Evolutionary conservation across 306 rosid species (phyloP).

Genomic region (Echinosophora koreensis): DNA sequence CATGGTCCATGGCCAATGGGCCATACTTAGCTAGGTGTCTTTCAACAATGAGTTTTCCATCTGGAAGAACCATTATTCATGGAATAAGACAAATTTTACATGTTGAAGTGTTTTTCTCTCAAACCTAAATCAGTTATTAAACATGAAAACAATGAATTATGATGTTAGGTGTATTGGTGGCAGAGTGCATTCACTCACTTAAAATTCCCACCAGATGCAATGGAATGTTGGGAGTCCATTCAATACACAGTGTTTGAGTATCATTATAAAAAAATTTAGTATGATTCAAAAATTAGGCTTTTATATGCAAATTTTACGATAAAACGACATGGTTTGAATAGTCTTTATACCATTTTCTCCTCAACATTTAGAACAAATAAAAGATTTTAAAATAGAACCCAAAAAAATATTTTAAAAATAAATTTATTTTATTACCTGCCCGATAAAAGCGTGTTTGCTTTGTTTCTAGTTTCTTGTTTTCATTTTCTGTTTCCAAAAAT

Average conservation of each 20-base stretch:
- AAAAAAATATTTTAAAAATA: too few relatives aligned
- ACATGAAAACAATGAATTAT: slow-evolving; percentile 19
- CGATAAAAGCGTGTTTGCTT: too few relatives aligned
- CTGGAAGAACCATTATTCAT: slow-evolving; percentile 38
- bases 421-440: too few relatives aligned
- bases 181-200: slow-evolving; percentile 20
- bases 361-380: too few relatives aligned
- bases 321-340: too few relatives aligned
- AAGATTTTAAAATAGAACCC: too few relatives aligned
- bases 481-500: too few relatives aligned
- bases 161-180: slow-evolving; percentile 28
- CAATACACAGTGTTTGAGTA: neutral
- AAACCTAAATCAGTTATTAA: neutral
- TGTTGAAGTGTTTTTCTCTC: slow-evolving; percentile 20
- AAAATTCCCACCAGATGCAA: slow-evolving; percentile 5
- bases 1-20: neutral
- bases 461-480: too few relatives aligned
- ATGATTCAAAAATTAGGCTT: neutral
- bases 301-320: neutral
- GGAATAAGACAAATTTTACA: slow-evolving; percentile 44
- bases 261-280: slow-evolving; percentile 15
- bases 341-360: too few relatives aligned
- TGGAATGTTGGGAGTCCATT: slow-evolving; percentile 30
- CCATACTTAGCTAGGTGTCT: neutral
- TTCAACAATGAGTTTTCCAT: slow-evolving; percentile 37